Evolutionary conservation across 495 filamentous ascomycete genomes (phyloP).

Genomic region (Penicillium odoratum): DNA sequence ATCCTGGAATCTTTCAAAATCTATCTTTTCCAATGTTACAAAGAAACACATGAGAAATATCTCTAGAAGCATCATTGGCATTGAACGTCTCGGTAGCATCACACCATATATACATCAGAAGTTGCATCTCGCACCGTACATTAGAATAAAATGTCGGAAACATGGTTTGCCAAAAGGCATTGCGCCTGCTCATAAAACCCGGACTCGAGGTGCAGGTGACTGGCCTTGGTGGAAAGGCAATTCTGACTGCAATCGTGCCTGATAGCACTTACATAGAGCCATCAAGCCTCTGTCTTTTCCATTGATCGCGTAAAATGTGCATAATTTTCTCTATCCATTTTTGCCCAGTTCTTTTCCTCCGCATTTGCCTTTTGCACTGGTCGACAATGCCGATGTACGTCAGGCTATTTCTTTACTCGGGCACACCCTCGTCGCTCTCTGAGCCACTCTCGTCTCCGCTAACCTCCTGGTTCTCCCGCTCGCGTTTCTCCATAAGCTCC

Average conservation of each 20-base stretch:
- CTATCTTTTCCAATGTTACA: not conserved
- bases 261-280: slow-evolving; percentile 32
- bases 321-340: slow-evolving; percentile 43
- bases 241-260: slow-evolving; percentile 33
- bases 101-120: slow-evolving; percentile 47
- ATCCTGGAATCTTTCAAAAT: too few relatives aligned
- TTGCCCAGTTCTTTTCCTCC: slow-evolving; percentile 18
- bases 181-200: slow-evolving; percentile 23
- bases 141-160: slow-evolving; percentile 15
- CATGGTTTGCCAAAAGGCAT: slow-evolving; percentile 20
- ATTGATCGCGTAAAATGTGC: slow-evolving; percentile 42
- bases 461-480: slow-evolving; percentile 95
- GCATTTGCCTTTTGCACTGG: slow-evolving; percentile 15
- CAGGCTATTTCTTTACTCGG: slow-evolving; percentile 39
- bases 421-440: slow-evolving; percentile 78
- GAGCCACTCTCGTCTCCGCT: slow-evolving; percentile 94
- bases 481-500: slow-evolving; percentile 98
- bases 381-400: slow-evolving; percentile 24
- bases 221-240: slow-evolving; percentile 26
- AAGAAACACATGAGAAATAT: slow-evolving; percentile 1
- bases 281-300: slow-evolving; percentile 32
- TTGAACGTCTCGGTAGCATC: slow-evolving; percentile 33
- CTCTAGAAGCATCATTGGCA: slow-evolving; percentile 37
- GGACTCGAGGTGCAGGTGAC: slow-evolving; percentile 27
- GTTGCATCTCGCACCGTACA: slow-evolving; percentile 21